These are phyloP conservation scores for Dipteronia dyeriana DNA, from an alignment of 345 rosid species.

Conservation along the genomic window DNA sequence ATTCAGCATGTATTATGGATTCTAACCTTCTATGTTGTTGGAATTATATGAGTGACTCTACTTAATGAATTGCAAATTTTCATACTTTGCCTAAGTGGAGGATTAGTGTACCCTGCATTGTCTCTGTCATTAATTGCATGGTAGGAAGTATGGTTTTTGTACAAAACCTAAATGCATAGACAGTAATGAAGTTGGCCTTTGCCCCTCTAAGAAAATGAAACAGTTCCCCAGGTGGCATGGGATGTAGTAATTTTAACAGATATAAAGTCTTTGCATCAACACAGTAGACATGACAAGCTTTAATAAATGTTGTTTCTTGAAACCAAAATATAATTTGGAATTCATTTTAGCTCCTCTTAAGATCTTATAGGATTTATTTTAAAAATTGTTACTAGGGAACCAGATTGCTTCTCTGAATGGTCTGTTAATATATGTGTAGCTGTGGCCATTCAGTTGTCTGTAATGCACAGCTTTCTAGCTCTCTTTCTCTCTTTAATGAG, in stretches of 20 bases:
- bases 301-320: background rate
- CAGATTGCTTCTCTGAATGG: background rate
- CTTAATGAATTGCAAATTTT: background rate
- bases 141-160: background rate
- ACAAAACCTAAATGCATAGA: background rate
- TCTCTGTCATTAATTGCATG: background rate
- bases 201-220: background rate
- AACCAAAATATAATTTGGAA: background rate
- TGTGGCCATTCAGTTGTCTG: background rate
- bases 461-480: background rate
- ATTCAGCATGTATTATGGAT: background rate
- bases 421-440: background rate
- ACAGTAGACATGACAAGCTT: background rate
- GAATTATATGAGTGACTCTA: background rate
- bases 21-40: background rate
- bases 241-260: background rate
- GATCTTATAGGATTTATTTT: background rate
- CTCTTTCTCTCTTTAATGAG: slow-evolving; percentile 1
- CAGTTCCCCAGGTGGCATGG: background rate
- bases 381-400: background rate
- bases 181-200: background rate
- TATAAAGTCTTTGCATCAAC: background rate
- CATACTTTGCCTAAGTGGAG: background rate
- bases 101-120: background rate
- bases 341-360: background rate